Conservation (phyloP, 495 filamentous ascomycete species). For the Hypoxylon subgilvum region DNA sequence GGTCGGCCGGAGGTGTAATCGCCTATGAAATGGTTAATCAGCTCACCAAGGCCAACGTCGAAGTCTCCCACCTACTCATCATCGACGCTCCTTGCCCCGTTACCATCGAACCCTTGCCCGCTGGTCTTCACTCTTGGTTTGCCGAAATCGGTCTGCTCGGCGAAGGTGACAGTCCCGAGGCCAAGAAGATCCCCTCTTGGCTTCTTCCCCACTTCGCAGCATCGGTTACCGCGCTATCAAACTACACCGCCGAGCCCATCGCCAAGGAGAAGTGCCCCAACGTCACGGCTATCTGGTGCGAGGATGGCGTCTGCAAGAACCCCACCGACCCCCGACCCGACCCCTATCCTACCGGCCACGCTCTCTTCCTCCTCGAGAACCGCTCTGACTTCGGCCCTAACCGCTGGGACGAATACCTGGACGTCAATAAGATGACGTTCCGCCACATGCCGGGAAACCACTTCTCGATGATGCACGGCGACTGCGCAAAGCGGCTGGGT, state of each 20-base stretch:
- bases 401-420: constrained; percentile 78
- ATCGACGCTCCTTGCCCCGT: constrained; percentile 84
- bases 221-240: constrained; percentile 74
- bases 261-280: constrained; percentile 62
- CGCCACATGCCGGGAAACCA: constrained; percentile 71
- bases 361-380: constrained; percentile 80
- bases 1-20: constrained; percentile 88
- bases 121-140: constrained; percentile 79
- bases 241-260: constrained; percentile 68
- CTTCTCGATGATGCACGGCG: constrained; percentile 73
- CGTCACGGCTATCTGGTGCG: constrained; percentile 76
- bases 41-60: constrained; percentile 69
- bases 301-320: constrained; percentile 77
- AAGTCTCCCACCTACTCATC: constrained; percentile 75
- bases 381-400: constrained; percentile 78
- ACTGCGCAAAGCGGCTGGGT: constrained; percentile 52
- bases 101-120: constrained; percentile 76
- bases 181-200: constrained; percentile 72
- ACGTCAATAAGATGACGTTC: constrained; percentile 65
- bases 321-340: constrained; percentile 72
- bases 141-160: constrained; percentile 81
- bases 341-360: constrained; percentile 72
- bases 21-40: constrained; percentile 83
- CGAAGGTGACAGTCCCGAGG: constrained; percentile 52
- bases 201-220: constrained; percentile 83